Conservation (phyloP, 108 stramenopile genomes). For the Conticribra guillardii region DNA sequence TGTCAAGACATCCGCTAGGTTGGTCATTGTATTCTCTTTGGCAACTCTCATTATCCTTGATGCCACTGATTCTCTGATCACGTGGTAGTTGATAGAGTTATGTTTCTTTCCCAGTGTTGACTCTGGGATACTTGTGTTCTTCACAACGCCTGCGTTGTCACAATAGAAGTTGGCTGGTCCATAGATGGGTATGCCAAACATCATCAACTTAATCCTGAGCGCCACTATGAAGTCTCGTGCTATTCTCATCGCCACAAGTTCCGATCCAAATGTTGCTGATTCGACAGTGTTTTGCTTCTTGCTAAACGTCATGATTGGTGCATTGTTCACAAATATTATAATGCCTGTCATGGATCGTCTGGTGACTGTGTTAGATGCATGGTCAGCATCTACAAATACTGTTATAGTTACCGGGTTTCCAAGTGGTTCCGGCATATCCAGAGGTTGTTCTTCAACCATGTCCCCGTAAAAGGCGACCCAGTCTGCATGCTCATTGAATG, state of each 20-base stretch:
- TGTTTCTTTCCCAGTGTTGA: too few species aligned
- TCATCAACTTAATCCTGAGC: background rate
- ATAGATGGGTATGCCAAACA: background rate
- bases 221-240: background rate
- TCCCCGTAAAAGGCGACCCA: constrained; percentile 42
- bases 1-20: too few species aligned
- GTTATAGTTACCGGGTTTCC: constrained; percentile 17
- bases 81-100: too few species aligned
- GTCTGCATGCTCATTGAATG: constrained; percentile 3
- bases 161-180: background rate
- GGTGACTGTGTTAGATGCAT: too few species aligned
- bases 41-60: too few species aligned
- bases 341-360: too few species aligned
- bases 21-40: too few species aligned
- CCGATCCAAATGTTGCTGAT: too few species aligned
- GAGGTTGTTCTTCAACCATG: constrained; percentile 17
- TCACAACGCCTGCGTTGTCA: background rate
- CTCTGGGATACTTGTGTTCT: too few species aligned
- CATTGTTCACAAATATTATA: too few species aligned
- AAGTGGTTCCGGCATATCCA: constrained; percentile 28
- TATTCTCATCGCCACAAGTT: background rate
- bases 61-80: background rate
- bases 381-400: constrained; percentile 30
- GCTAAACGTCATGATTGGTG: background rate
- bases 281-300: background rate